Evolutionary conservation across 805 yeast genomes (phyloP), one percentile per base, ranked within the genome.

Genomic region (Citeromyces nyonsensis): DNA sequence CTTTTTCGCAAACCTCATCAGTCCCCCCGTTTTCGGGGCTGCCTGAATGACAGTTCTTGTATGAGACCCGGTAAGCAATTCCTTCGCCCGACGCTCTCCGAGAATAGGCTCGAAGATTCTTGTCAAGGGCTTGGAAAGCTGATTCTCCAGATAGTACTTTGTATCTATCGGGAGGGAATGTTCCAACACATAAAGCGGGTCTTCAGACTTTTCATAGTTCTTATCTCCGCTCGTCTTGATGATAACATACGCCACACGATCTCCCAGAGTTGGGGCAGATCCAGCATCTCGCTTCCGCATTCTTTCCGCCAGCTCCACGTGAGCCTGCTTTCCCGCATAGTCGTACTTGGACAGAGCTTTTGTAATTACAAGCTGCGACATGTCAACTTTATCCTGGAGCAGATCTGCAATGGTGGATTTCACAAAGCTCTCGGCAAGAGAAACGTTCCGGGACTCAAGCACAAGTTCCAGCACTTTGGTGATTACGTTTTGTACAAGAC

Each of bases 211-310:
- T 43, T 88, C 95, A 54, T 86, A 93, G 40, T 86, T 79, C 49
- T 84, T 86, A 36, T 83, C 81, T 33, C 83, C 76, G 4, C 83
- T 77, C 0, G 88, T 74, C 46, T 73, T 71, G 42, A 82, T 78
- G 37, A 91, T 86, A 25, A 91, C 98, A 49, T 88, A 91, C 5
- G 97, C 97, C 24, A 91, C 97, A 57, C 99, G 81, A 51, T 91
- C 99, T 36, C 99, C 99, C 31, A 91, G 66, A 9, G 84, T 74
- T 3, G 98, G 98, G 1, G 98, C 98, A 6, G 94, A 79, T 15
- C 99, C 99, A 0, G 94, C 79, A 49, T 91, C 99, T 61, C 99
- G 77, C 50, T 85, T 84, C 34, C 75, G 69, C 96, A 91, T 91
- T 44, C 96, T 66, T 45, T 86, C 95, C 1, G 98, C 95, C 29